Percentiles rank a stretch among this genome's conserved stretches.
Evolutionary conservation across 805 yeast species (phyloP).

Genomic region (Cyberlindnera nakhonratchasimensis): DNA sequence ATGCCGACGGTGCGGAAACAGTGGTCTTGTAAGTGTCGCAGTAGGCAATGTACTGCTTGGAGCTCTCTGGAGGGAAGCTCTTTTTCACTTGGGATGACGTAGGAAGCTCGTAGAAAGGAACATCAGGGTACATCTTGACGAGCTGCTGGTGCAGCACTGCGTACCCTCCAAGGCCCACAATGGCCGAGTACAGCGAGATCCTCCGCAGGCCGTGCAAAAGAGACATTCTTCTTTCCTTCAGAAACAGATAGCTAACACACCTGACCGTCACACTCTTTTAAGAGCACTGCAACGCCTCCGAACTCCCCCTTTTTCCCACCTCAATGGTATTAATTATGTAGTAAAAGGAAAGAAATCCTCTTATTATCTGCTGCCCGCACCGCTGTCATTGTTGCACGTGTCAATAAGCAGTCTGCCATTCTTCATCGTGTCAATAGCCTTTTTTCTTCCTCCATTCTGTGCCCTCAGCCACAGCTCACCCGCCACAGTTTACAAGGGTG

Average conservation of each 20-base stretch:
- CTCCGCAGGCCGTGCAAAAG: not conserved
- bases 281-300: no score
- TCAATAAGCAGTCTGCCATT: not conserved
- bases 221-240: no score
- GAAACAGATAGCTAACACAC: no score
- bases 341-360: not conserved
- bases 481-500: no score
- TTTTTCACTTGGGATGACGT: constrained; percentile 11
- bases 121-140: constrained; percentile 16
- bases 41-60: constrained; percentile 19
- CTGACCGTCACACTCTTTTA: no score
- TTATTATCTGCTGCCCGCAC: not conserved
- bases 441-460: no score
- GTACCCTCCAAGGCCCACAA: constrained; percentile 16
- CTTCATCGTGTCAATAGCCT: not conserved
- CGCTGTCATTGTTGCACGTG: not conserved
- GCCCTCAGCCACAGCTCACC: constrained; percentile 3
- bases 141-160: constrained; percentile 17
- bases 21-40: constrained; percentile 21
- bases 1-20: not conserved
- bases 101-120: constrained; percentile 22
- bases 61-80: constrained; percentile 8
- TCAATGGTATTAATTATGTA: no score
- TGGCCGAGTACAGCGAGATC: constrained; percentile 15
- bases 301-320: no score